Evolutionary conservation across 1,284 basidiomycete genomes (phyloP).

Genomic region (Laetiporus sulphureus): DNA sequence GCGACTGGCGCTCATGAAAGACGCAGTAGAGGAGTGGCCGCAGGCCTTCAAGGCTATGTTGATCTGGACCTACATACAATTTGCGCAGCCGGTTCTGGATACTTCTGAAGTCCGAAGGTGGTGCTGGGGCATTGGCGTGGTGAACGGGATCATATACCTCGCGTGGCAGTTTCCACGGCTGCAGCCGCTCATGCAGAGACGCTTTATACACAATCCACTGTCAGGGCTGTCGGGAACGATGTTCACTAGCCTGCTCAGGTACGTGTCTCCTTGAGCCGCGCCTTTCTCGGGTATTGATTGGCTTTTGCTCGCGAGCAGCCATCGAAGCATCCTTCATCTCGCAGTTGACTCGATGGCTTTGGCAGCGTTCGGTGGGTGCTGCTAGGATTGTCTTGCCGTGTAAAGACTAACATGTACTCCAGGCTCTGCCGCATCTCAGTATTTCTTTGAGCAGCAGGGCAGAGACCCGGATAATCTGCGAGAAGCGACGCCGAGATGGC

Average conservation of each 20-base stretch:
- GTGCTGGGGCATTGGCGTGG: slow-evolving; percentile 60
- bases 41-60: slow-evolving; percentile 37
- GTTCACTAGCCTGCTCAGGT: slow-evolving; percentile 72
- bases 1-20: slow-evolving; percentile 1
- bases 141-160: slow-evolving; percentile 66
- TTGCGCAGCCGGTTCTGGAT: slow-evolving; percentile 57
- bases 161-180: slow-evolving; percentile 66
- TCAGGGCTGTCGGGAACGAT: slow-evolving; percentile 63
- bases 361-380: slow-evolving; percentile 4
- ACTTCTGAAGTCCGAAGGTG: slow-evolving; percentile 62
- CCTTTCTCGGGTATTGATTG: too few species aligned
- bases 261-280: too few species aligned
- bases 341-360: slow-evolving; percentile 1
- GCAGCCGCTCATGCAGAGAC: slow-evolving; percentile 45
- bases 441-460: slow-evolving; percentile 2
- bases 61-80: slow-evolving; percentile 40
- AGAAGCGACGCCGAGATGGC: slow-evolving; percentile 63
- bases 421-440: slow-evolving; percentile 5
- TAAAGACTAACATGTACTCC: neutral
- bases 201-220: slow-evolving; percentile 62
- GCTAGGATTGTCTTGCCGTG: too few species aligned
- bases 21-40: slow-evolving; percentile 26
- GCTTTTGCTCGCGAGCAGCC: slow-evolving; percentile 3
- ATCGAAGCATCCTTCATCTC: slow-evolving; percentile 1
- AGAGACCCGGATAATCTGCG: slow-evolving; percentile 34